Percentiles rank a stretch among this genome's conserved stretches.
These are phyloP conservation scores for Petrea volubilis DNA, from an alignment of 257 asterid species.

Conservation along the genomic window DNA sequence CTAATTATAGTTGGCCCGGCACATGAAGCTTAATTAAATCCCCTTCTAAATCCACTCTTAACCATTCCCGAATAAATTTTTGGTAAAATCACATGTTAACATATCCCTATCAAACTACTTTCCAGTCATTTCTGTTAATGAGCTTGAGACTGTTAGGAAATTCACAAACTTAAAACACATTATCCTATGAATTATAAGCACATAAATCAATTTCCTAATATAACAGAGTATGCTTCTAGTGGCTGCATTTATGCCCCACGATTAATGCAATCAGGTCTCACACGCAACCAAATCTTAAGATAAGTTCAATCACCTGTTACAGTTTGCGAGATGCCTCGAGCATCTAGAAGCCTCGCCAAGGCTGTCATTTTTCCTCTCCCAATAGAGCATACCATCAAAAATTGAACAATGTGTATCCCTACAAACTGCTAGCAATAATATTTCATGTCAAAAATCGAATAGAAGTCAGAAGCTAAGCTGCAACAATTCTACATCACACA, in stretches of 20 bases:
- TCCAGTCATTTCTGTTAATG: not conserved
- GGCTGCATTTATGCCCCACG: conserved; percentile 29
- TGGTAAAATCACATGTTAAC: conserved; percentile 10
- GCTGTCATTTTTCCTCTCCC: conserved; percentile 80
- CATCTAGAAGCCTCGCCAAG: conserved; percentile 64
- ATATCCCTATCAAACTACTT: conserved; percentile 3
- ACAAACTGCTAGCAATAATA: conserved; percentile 27
- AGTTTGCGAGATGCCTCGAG: conserved; percentile 48
- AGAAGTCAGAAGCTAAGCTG: not conserved
- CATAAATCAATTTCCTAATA: not conserved
- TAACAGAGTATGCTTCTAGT: not conserved
- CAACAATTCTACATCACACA: not conserved
- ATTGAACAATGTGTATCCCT: conserved; percentile 29
- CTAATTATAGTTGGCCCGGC: not conserved
- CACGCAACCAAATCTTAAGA: conserved; percentile 19
- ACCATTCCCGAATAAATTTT: conserved; percentile 18
- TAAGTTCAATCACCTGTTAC: conserved; percentile 50
- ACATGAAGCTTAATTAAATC: not conserved
- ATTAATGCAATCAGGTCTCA: not conserved
- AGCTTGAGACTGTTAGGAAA: not conserved
- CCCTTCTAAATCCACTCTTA: not conserved
- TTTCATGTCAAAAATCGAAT: conserved; percentile 1
- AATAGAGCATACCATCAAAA: conserved; percentile 72
- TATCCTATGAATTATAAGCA: conserved; percentile 5
- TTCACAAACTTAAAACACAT: conserved; percentile 14